Conservation (phyloP, 139 green algal species). For the Chlamydomonas applanata region DNA sequence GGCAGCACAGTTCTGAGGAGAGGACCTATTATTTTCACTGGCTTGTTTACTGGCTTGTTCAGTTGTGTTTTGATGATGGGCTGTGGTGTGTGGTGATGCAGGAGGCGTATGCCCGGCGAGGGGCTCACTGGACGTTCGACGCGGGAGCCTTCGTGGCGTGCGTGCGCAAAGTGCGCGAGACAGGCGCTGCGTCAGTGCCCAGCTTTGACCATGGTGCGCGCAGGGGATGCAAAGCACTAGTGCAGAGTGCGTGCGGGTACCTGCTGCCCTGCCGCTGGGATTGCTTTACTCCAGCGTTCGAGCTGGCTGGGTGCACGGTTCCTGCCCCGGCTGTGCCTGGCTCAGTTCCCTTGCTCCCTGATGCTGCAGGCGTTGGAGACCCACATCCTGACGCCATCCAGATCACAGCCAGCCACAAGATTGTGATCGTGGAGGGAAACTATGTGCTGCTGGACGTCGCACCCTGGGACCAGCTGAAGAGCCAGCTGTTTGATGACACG, state of each 20-base stretch:
- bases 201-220: conserved; percentile 85
- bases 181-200: conserved; percentile 44
- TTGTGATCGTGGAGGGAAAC: conserved; percentile 86
- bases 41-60: too few species aligned
- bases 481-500: conserved; percentile 54
- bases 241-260: too few species aligned
- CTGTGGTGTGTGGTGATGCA: too few species aligned
- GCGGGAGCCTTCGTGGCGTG: conserved; percentile 60
- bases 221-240: too few species aligned
- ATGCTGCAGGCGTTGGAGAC: conserved; percentile 45
- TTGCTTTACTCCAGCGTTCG: too few species aligned
- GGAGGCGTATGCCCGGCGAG: conserved; percentile 60
- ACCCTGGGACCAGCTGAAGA: conserved; percentile 53
- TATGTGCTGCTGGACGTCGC: conserved; percentile 80
- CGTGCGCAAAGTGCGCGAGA: conserved; percentile 39
- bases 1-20: background rate
- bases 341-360: too few species aligned
- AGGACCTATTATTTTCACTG: too few species aligned
- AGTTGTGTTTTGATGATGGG: too few species aligned
- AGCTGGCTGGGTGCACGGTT: too few species aligned
- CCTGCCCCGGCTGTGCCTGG: background rate
- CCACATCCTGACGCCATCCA: conserved; percentile 41
- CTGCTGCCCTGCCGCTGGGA: too few species aligned
- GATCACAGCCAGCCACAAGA: conserved; percentile 11
- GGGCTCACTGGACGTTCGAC: conserved; percentile 87